These are phyloP conservation scores for Sordariomycetes sp. DNA, from an alignment of 2,329 filamentous ascomycete genomes.

Conservation along the genomic window DNA sequence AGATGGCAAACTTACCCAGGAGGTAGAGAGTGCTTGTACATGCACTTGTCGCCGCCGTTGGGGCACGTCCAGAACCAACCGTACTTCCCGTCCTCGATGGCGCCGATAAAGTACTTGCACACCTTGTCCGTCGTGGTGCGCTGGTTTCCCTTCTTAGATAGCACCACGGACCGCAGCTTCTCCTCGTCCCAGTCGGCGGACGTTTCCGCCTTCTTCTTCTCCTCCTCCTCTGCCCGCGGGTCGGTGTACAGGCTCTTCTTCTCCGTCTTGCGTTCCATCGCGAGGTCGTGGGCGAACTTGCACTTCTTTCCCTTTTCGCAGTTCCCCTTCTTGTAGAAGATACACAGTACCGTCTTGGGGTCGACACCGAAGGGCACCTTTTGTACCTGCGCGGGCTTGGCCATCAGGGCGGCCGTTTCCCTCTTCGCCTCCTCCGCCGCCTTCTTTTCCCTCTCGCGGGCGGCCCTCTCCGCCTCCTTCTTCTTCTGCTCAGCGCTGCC, in stretches of 20 bases:
- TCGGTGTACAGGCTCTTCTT: slow-evolving; percentile 91
- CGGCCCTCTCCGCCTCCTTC: slow-evolving; percentile 53
- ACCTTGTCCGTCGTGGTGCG: slow-evolving; percentile 94
- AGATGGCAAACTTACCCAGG: slow-evolving; percentile 56
- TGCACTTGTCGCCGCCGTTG: slow-evolving; percentile 94
- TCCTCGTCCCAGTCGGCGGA: slow-evolving; percentile 98
- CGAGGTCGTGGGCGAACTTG: slow-evolving; percentile 91
- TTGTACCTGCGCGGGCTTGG: slow-evolving; percentile 88
- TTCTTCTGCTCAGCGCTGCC: slow-evolving; percentile 81
- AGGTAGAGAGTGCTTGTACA: slow-evolving; percentile 92
- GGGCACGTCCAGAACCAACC: slow-evolving; percentile 99
- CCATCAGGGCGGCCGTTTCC: slow-evolving; percentile 70
- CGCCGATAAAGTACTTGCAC: slow-evolving; percentile 96
- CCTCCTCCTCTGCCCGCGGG: slow-evolving; percentile 57
- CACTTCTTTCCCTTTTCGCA: slow-evolving; percentile 97
- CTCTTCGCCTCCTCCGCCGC: slow-evolving; percentile 74
- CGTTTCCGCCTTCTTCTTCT: slow-evolving; percentile 77
- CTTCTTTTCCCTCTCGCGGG: slow-evolving; percentile 75
- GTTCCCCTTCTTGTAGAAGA: slow-evolving; percentile 93
- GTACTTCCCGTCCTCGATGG: slow-evolving; percentile 96
- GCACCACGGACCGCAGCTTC: slow-evolving; percentile 77
- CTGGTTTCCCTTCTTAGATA: slow-evolving; percentile 96
- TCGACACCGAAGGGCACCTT: slow-evolving; percentile 97
- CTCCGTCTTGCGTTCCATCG: slow-evolving; percentile 79
- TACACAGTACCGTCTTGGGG: slow-evolving; percentile 91